Evolutionary conservation across 2,329 filamentous ascomycete genomes (phyloP), one percentile per base, ranked within the genome.

Genomic region (Lecanicillium sp.): DNA sequence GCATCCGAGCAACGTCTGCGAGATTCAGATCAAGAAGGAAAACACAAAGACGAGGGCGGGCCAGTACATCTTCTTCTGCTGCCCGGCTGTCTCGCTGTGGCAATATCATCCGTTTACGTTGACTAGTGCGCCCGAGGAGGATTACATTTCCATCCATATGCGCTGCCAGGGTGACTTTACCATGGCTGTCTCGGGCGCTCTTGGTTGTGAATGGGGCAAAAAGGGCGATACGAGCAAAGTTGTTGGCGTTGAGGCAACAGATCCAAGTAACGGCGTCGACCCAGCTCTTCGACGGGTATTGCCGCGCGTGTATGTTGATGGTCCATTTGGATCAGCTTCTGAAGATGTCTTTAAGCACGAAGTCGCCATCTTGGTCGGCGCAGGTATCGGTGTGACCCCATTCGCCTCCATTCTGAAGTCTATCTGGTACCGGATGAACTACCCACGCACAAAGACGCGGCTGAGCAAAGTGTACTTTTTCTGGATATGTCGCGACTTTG

Each of bases 401-500:
- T 90, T 88, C 63, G 85, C 85, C 11, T 87, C 83, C 0, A 89
- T 90, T 50, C 72, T 90, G 54, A 94, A 94, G 70, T 88, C 83
- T 38, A 90, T 94, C 63, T 94, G 86, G 86, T 94, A 92, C 68
- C 78, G 85, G 35, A 88, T 90, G 81, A 90, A 88, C 70, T 89
- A 86, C 62, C 83, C 83, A 3, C 80, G 85, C 57, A 77, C 81
- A 60, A 83, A 83, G 64, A 89, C 84, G 3, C 73, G 84, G 4
- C 71, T 94, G 31, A 74, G 80, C 53, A 94, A 92, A 61, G 85
- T 94, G 17, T 94, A 92, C 68, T 92, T 92, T 68, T 88, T 92
- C 73, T 92, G 86, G 86, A 80, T 92, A 45, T 90, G 85, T 69
- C 75, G 85, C 60, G 85, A 92, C 60, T 90, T 90, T 54, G 85